Conservation (phyloP, 2,329 filamentous ascomycete species). For the Colletotrichum shisoi region DNA sequence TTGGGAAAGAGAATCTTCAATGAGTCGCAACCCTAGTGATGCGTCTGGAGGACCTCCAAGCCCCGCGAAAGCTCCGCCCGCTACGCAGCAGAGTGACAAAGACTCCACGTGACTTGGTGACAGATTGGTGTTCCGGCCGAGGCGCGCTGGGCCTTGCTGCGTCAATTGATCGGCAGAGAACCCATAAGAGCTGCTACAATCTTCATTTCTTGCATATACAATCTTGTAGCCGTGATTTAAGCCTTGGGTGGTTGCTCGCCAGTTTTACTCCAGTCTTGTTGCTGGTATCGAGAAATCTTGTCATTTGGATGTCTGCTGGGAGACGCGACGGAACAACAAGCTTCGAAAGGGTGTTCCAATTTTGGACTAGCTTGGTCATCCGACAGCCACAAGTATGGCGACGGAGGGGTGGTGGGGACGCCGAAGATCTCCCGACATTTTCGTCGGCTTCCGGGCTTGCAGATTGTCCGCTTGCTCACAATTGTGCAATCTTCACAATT, state of each 20-base stretch:
- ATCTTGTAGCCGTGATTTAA: neutral
- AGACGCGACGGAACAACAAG: conserved; percentile 34
- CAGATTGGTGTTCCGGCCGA: conserved; percentile 2
- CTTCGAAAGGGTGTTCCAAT: conserved; percentile 15
- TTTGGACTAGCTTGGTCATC: conserved; percentile 15
- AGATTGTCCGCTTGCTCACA: neutral
- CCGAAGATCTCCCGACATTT: conserved; percentile 25
- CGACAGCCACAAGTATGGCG: neutral
- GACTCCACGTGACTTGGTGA: conserved; percentile 23
- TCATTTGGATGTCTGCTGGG: conserved; percentile 1
- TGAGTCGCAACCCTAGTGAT: conserved; percentile 31
- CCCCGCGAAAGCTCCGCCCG: neutral
- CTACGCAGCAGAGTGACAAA: neutral
- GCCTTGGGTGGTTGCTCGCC: neutral
- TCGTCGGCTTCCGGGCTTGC: neutral
- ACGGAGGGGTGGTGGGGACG: conserved; percentile 2
- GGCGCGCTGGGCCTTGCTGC: neutral
- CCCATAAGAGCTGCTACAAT: fast-evolving
- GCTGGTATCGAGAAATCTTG: neutral
- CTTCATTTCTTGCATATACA: fast-evolving
- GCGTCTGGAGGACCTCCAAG: neutral
- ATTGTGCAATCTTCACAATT: neutral
- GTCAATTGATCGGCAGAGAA: neutral
- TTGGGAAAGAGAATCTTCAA: conserved; percentile 7
- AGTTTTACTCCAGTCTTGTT: neutral